Evolutionary conservation across 1,284 basidiomycete species (phyloP).

Genomic region (Apiotrichum porosum): DNA sequence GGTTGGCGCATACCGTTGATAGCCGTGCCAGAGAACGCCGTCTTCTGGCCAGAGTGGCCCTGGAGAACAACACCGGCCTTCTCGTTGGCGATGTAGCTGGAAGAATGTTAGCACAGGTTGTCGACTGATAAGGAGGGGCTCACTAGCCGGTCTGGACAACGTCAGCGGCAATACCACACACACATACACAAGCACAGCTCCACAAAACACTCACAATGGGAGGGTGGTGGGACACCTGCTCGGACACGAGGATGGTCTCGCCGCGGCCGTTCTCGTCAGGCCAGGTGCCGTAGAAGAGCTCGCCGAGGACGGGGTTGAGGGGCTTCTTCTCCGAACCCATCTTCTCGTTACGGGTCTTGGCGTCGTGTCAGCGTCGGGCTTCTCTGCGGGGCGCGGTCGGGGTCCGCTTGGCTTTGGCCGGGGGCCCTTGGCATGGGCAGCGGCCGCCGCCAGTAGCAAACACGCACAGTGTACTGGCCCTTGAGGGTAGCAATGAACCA

Average conservation of each 20-base stretch:
- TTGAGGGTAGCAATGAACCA: slow-evolving; percentile 95
- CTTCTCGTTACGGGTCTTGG: slow-evolving; percentile 72
- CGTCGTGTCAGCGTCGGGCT: slow-evolving; percentile 4
- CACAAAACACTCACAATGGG: slow-evolving; percentile 57
- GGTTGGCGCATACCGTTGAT: slow-evolving; percentile 67
- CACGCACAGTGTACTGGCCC: slow-evolving; percentile 74
- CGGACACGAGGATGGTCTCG: slow-evolving; percentile 81
- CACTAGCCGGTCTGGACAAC: slow-evolving; percentile 52
- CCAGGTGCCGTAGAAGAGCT: slow-evolving; percentile 93
- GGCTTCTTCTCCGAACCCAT: slow-evolving; percentile 98
- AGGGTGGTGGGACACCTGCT: slow-evolving; percentile 95
- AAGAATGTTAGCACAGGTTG: slow-evolving; percentile 50
- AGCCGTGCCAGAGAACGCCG: slow-evolving; percentile 60
- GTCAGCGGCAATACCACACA: too few relatives aligned
- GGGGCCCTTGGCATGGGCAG: too few relatives aligned
- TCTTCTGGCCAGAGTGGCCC: slow-evolving; percentile 96
- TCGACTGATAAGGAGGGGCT: too few relatives aligned
- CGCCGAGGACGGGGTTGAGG: slow-evolving; percentile 90
- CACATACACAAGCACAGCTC: too few relatives aligned
- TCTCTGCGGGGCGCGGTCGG: too few relatives aligned
- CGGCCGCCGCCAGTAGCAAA: background rate
- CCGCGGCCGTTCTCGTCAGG: slow-evolving; percentile 72
- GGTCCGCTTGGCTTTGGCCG: too few relatives aligned
- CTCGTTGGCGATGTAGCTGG: slow-evolving; percentile 70
- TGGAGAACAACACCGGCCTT: slow-evolving; percentile 71